A percentile compares a stretch with the other conserved stretches of the same genome.
phyloP scores from a whole-genome alignment of 495 filamentous ascomycete species.

The Darksidea phi region DNA sequence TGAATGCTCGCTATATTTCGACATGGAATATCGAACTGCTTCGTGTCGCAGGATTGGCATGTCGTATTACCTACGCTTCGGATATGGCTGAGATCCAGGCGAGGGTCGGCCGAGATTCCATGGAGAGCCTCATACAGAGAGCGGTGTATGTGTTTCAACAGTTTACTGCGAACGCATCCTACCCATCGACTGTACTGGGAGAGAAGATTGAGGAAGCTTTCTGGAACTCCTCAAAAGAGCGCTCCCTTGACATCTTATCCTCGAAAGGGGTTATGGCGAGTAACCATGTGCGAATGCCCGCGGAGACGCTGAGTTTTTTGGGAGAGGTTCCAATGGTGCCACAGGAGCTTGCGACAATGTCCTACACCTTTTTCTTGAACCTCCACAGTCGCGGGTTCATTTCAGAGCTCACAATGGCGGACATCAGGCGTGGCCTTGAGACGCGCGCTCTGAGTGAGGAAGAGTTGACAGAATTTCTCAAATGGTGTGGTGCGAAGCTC shows the following conservation, averaged over 20 bases:
- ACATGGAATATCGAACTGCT: slow-evolving; percentile 98
- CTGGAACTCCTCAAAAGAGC: slow-evolving; percentile 81
- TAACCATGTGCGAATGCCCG: slow-evolving; percentile 72
- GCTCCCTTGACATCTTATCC: slow-evolving; percentile 81
- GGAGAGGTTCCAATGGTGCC: slow-evolving; percentile 86
- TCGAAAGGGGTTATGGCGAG: slow-evolving; percentile 80
- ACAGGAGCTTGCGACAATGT: slow-evolving; percentile 62
- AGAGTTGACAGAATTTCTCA: slow-evolving; percentile 77
- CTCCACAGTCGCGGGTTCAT: slow-evolving; percentile 77
- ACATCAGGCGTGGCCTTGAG: slow-evolving; percentile 78
- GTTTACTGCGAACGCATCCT: slow-evolving; percentile 84
- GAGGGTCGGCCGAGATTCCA: slow-evolving; percentile 61
- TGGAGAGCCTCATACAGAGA: slow-evolving; percentile 63
- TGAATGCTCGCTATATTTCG: slow-evolving; percentile 90
- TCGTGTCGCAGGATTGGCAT: slow-evolving; percentile 82
- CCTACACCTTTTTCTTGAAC: slow-evolving; percentile 69
- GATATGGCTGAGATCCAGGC: slow-evolving; percentile 71
- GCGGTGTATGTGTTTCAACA: slow-evolving; percentile 76
- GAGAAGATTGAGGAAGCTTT: slow-evolving; percentile 88
- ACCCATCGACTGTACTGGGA: slow-evolving; percentile 76
- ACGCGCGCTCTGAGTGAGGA: slow-evolving; percentile 68
- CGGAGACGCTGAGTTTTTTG: slow-evolving; percentile 82
- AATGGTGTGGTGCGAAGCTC: slow-evolving; percentile 73
- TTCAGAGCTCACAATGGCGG: slow-evolving; percentile 77
- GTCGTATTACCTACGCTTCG: slow-evolving; percentile 78